phyloP scores from a whole-genome alignment of 148 eudicot genomes.

The Rhododendron mucronatum region DNA sequence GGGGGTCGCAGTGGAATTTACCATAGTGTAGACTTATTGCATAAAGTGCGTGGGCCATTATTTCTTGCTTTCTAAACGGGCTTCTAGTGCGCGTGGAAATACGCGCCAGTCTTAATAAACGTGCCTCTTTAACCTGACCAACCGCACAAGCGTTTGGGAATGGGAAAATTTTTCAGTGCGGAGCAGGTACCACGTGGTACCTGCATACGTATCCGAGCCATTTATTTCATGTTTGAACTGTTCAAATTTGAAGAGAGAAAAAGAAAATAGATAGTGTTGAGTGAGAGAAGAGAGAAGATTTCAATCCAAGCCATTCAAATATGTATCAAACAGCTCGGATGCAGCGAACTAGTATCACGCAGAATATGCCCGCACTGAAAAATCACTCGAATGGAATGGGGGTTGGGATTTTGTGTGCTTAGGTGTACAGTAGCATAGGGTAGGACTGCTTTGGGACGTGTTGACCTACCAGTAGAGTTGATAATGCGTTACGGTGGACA shows the following conservation, averaged over 20 bases:
- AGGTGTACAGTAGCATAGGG: neutral
- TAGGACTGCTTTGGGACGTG: neutral
- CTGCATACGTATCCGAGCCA: no score
- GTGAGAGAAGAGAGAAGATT: no score
- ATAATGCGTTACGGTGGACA: neutral
- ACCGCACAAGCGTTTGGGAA: neutral
- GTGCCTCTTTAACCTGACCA: neutral
- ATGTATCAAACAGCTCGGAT: rapidly evolving
- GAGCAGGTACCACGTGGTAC: no score
- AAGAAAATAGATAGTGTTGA: no score
- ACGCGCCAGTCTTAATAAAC: neutral
- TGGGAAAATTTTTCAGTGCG: no score
- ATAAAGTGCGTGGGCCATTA: neutral
- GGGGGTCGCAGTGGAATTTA: neutral
- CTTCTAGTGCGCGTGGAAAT: neutral
- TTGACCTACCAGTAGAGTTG: neutral
- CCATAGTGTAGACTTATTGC: neutral
- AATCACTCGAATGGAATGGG: neutral
- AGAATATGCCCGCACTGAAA: no score
- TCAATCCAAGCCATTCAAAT: no score
- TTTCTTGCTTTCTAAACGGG: neutral
- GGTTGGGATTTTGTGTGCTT: neutral
- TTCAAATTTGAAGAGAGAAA: no score
- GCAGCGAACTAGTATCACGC: no score
- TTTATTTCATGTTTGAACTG: no score